Percentiles rank a stretch among this genome's conserved stretches.
These are phyloP conservation scores for Mytilinidion resinicola DNA, from an alignment of 495 filamentous ascomycete genomes.

Conservation along the genomic window DNA sequence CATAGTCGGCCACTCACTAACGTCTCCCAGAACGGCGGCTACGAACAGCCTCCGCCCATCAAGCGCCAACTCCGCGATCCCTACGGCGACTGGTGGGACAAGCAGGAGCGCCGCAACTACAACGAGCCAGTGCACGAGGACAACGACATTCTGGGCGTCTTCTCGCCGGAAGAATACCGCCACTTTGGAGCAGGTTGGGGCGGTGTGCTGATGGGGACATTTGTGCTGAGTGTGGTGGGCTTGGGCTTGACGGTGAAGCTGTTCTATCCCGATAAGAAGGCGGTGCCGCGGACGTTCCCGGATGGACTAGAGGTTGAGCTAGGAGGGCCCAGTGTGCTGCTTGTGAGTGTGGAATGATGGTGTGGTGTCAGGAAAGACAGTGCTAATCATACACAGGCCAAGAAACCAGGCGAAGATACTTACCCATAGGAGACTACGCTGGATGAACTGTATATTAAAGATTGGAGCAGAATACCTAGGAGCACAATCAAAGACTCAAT, in stretches of 20 bases:
- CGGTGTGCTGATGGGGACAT: conserved; percentile 63
- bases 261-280: conserved; percentile 79
- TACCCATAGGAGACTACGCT: no score
- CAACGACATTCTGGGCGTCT: conserved; percentile 87
- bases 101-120: conserved; percentile 92
- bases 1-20: background rate
- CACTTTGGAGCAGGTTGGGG: conserved; percentile 70
- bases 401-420: no score
- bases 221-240: conserved; percentile 63
- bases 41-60: conserved; percentile 74
- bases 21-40: conserved; percentile 71
- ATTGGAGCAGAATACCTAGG: no score
- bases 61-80: conserved; percentile 91
- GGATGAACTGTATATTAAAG: no score
- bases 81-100: conserved; percentile 93
- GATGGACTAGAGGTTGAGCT: conserved; percentile 80
- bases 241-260: conserved; percentile 63
- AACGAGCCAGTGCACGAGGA: conserved; percentile 96
- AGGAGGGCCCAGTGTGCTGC: conserved; percentile 54
- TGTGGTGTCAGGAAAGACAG: no score
- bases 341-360: conserved; percentile 22
- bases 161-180: conserved; percentile 83
- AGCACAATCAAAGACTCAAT: no score
- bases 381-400: no score
- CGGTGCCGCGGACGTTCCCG: conserved; percentile 70